Evolutionary conservation across 371 early-diverging fungal species (phyloP), one percentile per base, ranked within the genome.

Genomic region (Basidiobolus heterosporus): DNA sequence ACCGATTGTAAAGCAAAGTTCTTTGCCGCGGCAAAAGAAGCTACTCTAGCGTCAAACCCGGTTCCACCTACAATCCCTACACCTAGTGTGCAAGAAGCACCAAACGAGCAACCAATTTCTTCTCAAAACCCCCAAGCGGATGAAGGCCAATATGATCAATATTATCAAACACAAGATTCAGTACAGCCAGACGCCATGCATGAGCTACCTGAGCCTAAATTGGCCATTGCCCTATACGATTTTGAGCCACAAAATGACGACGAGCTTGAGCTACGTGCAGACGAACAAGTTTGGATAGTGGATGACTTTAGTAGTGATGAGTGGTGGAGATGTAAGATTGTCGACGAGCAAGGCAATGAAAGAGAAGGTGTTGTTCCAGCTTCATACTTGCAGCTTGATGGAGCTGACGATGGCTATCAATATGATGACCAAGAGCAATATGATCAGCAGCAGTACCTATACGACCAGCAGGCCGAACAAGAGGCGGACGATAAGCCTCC

Each of bases 211-310:
- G 53, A 67, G 17, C 73, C 74, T 7, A 64, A 70, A 47, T 66
- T 67, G 62, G 91, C 82, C 1, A 60, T 80, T 30, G 83, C 80
- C 1, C 48, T 88, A 36, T 87, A 85, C 49, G 77, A 79, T 38
- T 91, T 87, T 56, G 59, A 70, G 11, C 78, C 82, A 0, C 67
- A 74, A 48, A 73, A 70, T 23, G 74, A 71, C 0, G 89, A 80
- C 41, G 86, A 88, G 56, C 56, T 85, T 13, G 55, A 62, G 18
- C 76, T 86, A 2, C 60, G 57, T 2, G 85, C 80, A 54, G 67
- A 77, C 47, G 84, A 88, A 20, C 75, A 76, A 30, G 64, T 88
- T 7, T 64, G 81, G 54, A 77, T 85, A 0, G 50, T 75, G 9
- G 85, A 86, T 53, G 74, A 75, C 55, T 74, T 77, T 4, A 78